These are phyloP conservation scores for Suillus ampliporus DNA, from an alignment of 768 basidiomycete genomes.

Conservation along the genomic window DNA sequence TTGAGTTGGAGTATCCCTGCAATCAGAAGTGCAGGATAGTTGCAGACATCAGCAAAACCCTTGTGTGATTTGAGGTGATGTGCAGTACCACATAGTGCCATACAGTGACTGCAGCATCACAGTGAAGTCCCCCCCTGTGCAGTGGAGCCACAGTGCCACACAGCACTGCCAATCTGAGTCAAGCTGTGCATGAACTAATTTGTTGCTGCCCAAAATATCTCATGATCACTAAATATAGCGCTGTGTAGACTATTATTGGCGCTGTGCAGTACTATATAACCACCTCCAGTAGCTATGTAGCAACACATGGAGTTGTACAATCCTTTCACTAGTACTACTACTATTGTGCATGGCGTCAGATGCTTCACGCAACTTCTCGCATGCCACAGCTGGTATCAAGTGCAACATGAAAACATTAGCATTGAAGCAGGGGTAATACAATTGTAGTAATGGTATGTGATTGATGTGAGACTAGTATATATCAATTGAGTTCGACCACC, in stretches of 20 bases:
- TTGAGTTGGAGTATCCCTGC: too few species aligned
- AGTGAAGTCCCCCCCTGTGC: too few species aligned
- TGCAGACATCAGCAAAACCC: too few species aligned
- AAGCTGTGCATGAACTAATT: not conserved
- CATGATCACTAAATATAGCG: not conserved
- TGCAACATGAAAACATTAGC: not conserved
- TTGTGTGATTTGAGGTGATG: too few species aligned
- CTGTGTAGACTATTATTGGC: not conserved
- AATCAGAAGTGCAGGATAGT: too few species aligned
- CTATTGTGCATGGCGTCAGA: not conserved
- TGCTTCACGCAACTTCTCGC: not conserved
- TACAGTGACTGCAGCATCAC: too few species aligned
- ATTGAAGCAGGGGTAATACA: not conserved
- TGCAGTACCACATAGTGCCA: too few species aligned
- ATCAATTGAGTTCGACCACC: not conserved
- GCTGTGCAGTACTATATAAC: not conserved
- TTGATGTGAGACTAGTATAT: not conserved
- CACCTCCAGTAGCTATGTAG: not conserved
- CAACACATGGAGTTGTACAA: not conserved
- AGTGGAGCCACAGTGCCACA: too few species aligned
- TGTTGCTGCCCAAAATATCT: not conserved
- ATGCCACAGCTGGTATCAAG: not conserved
- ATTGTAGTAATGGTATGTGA: not conserved
- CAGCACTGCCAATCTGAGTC: not conserved
- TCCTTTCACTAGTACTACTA: not conserved